Percentiles rank a stretch among this genome's conserved stretches.
Conservation (phyloP, 345 rosid genomes). For the Physaria fendleri region DNA sequence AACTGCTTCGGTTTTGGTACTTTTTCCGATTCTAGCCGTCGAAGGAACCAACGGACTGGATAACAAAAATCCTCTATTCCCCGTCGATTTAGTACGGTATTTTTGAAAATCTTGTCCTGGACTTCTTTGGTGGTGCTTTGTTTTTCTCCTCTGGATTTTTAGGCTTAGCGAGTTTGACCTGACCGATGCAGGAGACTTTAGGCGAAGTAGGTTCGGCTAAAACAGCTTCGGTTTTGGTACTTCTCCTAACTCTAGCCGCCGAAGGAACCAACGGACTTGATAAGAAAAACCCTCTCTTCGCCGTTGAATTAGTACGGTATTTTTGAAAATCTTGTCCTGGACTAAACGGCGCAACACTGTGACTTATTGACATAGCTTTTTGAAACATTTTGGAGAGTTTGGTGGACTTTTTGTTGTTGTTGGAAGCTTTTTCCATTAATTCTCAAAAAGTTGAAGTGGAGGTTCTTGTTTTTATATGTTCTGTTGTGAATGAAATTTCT, state of each 20-base stretch:
- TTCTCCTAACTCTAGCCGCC: slow-evolving; percentile 40
- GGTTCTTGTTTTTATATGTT: slow-evolving; percentile 17
- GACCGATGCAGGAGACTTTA: slow-evolving; percentile 89
- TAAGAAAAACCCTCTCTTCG: slow-evolving; percentile 26
- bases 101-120: slow-evolving; percentile 42
- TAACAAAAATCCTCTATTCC: slow-evolving; percentile 26
- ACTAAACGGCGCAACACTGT: slow-evolving; percentile 43
- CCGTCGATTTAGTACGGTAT: slow-evolving; percentile 9
- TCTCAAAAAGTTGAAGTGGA: not conserved
- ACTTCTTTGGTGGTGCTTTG: slow-evolving; percentile 34
- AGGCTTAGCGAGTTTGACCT: slow-evolving; percentile 46
- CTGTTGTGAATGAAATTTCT: slow-evolving; percentile 19
- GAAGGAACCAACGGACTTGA: slow-evolving; percentile 60
- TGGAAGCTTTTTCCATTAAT: slow-evolving; percentile 25
- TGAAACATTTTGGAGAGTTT: slow-evolving; percentile 54
- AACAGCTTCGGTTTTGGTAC: slow-evolving; percentile 27
- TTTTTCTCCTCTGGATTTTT: slow-evolving; percentile 21
- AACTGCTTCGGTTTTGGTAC: slow-evolving; percentile 27
- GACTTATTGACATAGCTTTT: slow-evolving; percentile 41
- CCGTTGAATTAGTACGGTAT: slow-evolving; percentile 8
- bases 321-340: slow-evolving; percentile 42
- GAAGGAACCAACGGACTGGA: slow-evolving; percentile 60
- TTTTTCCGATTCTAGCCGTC: slow-evolving; percentile 39
- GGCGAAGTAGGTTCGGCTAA: slow-evolving; percentile 80
- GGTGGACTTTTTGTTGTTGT: slow-evolving; percentile 18